Conservation (phyloP, 2,329 filamentous ascomycete genomes). For the Fusarium concolor region DNA sequence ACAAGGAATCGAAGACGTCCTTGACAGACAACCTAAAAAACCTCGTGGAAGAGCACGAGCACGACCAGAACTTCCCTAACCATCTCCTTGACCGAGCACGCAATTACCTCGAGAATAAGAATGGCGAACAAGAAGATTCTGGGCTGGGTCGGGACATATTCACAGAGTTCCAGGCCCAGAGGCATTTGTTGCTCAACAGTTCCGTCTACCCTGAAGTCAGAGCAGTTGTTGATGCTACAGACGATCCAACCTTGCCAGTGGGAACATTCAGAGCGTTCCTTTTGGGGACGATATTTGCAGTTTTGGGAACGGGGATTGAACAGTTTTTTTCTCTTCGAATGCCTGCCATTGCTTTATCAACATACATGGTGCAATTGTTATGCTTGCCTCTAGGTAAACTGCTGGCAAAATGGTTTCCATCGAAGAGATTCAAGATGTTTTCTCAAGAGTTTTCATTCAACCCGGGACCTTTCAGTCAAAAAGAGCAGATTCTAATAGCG, state of each 20-base stretch:
- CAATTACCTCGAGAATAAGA: constrained; percentile 50
- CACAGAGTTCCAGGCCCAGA: constrained; percentile 37
- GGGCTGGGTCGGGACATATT: constrained; percentile 35
- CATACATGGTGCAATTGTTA: constrained; percentile 56
- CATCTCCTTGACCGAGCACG: constrained; percentile 55
- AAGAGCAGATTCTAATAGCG: constrained; percentile 66
- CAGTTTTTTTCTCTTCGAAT: constrained; percentile 57
- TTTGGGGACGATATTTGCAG: constrained; percentile 54
- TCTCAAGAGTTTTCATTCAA: constrained; percentile 53
- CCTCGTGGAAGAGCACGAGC: constrained; percentile 55
- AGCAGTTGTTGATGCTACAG: constrained; percentile 58
- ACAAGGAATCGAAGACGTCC: neutral
- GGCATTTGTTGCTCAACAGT: constrained; percentile 49
- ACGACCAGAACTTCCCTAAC: constrained; percentile 61
- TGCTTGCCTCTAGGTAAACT: constrained; percentile 53
- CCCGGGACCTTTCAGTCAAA: constrained; percentile 63
- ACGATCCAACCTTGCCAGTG: constrained; percentile 55
- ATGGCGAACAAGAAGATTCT: constrained; percentile 12
- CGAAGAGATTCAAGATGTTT: constrained; percentile 3
- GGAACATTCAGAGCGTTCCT: constrained; percentile 57
- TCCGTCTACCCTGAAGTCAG: constrained; percentile 58
- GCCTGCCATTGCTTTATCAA: constrained; percentile 55
- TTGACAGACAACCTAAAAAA: constrained; percentile 17
- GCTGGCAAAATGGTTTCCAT: constrained; percentile 45
- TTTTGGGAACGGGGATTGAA: constrained; percentile 34